Evolutionary conservation across 352 stramenopile species (phyloP).

Genomic region (Phytophthora quininea): DNA sequence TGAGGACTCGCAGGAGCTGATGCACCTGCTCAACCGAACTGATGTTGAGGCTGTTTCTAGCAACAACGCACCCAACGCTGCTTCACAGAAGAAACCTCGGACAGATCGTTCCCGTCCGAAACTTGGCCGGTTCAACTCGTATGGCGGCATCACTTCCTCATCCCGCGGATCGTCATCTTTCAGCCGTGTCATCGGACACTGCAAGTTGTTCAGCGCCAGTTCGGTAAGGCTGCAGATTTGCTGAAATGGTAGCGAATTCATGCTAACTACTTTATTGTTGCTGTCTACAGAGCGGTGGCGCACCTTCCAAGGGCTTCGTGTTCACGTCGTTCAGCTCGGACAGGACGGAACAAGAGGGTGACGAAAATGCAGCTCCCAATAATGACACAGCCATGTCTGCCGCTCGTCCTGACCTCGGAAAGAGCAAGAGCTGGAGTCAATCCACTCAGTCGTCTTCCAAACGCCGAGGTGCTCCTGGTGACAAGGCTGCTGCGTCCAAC

Average conservation of each 20-base stretch:
- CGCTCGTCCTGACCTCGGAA: slow-evolving; percentile 33
- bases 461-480: slow-evolving; percentile 12
- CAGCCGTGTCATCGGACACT: slow-evolving; percentile 67
- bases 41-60: slow-evolving; percentile 37
- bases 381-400: slow-evolving; percentile 26
- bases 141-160: slow-evolving; percentile 44
- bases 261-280: slow-evolving; percentile 8
- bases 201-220: slow-evolving; percentile 71
- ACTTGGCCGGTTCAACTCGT: slow-evolving; percentile 63
- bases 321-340: slow-evolving; percentile 76
- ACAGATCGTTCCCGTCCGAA: slow-evolving; percentile 33
- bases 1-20: slow-evolving; percentile 77
- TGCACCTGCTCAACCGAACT: slow-evolving; percentile 68
- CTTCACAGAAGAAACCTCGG: slow-evolving; percentile 8
- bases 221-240: slow-evolving; percentile 44
- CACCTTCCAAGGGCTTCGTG: slow-evolving; percentile 73
- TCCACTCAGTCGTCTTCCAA: slow-evolving; percentile 25
- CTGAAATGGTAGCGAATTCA: neutral
- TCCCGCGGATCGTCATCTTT: slow-evolving; percentile 68
- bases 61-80: slow-evolving; percentile 7
- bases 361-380: slow-evolving; percentile 41
- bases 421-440: slow-evolving; percentile 63
- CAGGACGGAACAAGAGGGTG: slow-evolving; percentile 35
- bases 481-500: neutral
- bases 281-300: slow-evolving; percentile 16